A percentile compares a stretch with the other conserved stretches of the same genome.
Evolutionary conservation across 2,329 filamentous ascomycete genomes (phyloP).

Genomic region (Zalaria obscura): DNA sequence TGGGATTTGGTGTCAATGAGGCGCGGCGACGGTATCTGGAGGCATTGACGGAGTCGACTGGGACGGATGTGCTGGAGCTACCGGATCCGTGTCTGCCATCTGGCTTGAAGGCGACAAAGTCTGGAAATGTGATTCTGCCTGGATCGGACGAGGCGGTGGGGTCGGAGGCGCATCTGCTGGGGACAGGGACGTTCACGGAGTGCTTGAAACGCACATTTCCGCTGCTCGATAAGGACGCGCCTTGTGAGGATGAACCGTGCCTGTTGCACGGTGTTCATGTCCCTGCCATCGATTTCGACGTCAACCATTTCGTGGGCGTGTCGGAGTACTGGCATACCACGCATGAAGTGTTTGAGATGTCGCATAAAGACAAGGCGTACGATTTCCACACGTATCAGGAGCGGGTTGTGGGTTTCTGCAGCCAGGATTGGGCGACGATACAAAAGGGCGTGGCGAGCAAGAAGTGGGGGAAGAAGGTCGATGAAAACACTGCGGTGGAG

Average conservation of each 20-base stretch:
- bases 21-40: conserved; percentile 77
- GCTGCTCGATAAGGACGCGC: conserved; percentile 74
- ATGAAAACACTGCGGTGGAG: conserved; percentile 60
- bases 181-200: conserved; percentile 76
- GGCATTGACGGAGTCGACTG: conserved; percentile 52
- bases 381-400: conserved; percentile 83
- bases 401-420: conserved; percentile 74
- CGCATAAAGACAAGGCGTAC: conserved; percentile 65
- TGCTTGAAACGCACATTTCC: conserved; percentile 74
- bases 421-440: conserved; percentile 67
- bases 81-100: conserved; percentile 84
- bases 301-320: conserved; percentile 95
- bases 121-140: conserved; percentile 46
- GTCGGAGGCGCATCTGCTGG: conserved; percentile 47
- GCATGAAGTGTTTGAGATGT: conserved; percentile 76
- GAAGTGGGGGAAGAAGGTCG: conserved; percentile 63
- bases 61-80: conserved; percentile 51
- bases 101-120: conserved; percentile 58
- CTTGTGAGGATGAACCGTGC: conserved; percentile 72
- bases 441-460: conserved; percentile 47
- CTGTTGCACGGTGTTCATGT: conserved; percentile 83
- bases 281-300: conserved; percentile 87
- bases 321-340: conserved; percentile 99
- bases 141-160: conserved; percentile 26
- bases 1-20: conserved; percentile 94